A percentile compares a stretch with the other conserved stretches of the same genome.
Conservation (phyloP, 768 basidiomycete species). For the Lentinula lateritia region DNA sequence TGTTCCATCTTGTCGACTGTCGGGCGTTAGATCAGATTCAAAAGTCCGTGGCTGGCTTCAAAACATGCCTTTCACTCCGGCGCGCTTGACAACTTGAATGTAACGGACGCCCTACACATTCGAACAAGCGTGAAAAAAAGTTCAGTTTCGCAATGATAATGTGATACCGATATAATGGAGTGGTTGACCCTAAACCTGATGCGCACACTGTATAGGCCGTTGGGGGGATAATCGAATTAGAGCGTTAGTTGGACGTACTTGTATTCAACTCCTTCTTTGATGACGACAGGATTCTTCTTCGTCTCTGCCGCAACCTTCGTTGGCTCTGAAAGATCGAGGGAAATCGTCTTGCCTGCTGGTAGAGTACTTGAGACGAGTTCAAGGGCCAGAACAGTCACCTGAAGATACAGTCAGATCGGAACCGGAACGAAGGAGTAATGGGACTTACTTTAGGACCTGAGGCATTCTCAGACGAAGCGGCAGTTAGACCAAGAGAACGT, state of each 20-base stretch:
- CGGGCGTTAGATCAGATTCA: background rate
- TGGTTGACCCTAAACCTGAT: constrained; percentile 87
- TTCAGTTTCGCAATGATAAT: background rate
- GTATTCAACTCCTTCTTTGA: constrained; percentile 88
- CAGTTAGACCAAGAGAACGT: constrained; percentile 80
- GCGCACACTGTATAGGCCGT: constrained; percentile 47
- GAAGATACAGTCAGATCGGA: background rate
- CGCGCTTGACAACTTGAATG: constrained; percentile 82
- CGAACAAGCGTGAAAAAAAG: background rate
- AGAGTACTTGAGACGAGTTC: constrained; percentile 78
- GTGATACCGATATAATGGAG: constrained; percentile 74
- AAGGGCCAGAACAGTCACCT: constrained; percentile 72
- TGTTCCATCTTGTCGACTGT: constrained; percentile 88
- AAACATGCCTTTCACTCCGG: constrained; percentile 61
- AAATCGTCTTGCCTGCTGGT: constrained; percentile 47
- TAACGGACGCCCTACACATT: constrained; percentile 67
- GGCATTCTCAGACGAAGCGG: constrained; percentile 35
- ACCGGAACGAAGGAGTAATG: background rate
- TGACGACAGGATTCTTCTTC: constrained; percentile 74
- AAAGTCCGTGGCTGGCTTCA: background rate
- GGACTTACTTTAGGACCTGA: constrained; percentile 61
- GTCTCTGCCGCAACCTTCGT: constrained; percentile 35
- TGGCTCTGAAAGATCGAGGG: constrained; percentile 58
- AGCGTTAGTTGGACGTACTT: constrained; percentile 43
- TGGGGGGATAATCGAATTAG: background rate